Evolutionary conservation across 257 asterid species (phyloP), one percentile per base, ranked within the genome.

Genomic region (Voacanga thouarsii): DNA sequence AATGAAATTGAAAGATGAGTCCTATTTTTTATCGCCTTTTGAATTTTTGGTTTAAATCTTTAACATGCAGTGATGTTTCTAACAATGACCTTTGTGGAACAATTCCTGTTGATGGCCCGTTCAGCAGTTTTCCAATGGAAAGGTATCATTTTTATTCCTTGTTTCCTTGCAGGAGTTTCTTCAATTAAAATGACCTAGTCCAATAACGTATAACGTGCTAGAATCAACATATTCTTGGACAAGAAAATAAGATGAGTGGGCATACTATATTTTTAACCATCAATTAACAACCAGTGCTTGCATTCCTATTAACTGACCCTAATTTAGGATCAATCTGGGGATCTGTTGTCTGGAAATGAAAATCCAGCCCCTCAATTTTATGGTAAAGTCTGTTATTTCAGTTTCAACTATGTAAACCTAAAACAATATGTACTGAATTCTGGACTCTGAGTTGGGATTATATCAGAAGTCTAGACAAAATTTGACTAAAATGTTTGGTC

Each of bases 61-160:
- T 79, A 80, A 72, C 28, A 30, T 86, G 91, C 87, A 94, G 98
- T 77, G 98, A 94, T 81, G 91, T 89, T 84, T 90, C 97, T 10
- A 79, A 92, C 76, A 94, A 92, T 49, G 87, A 89, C 70, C 89
- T 94, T 44, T 92, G 98, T 83, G 98, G 98, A 71, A 94, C 98
- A 71, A 92, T 94, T 64, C 98, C 97, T 0, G 96, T 87, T 14
- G 97, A 92, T 85, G 98, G 98, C 37, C 97, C 96, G 0, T 94
- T 94, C 60, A 85, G 71, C 37, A 81, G 78, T 85, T 92, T 92
- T 82, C 87, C 97, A 16, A 81, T 92, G 92, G 91, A 86, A 85
- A 92, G 98, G 98, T 92, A 87, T 53, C 87, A 75, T 86, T 82
- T 88, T 24, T 55, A 81, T 57, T 49, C 37, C 69, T 33, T 50